Evolutionary conservation across 768 basidiomycete species (phyloP).

Genomic region (Suillus ampliporus): DNA sequence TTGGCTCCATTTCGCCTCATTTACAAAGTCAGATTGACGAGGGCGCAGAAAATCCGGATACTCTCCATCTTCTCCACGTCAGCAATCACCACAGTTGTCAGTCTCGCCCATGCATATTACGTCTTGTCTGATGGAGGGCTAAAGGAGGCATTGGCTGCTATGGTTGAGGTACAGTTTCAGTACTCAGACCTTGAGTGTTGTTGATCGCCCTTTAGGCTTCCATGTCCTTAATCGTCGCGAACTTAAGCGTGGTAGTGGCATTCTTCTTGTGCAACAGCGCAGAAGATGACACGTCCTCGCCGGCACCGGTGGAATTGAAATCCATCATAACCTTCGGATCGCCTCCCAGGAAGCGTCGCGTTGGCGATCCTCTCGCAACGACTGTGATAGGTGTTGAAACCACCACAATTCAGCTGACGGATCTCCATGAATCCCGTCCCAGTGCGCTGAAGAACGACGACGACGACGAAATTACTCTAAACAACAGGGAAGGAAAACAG

Average conservation of each 20-base stretch:
- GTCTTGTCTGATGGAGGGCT: slow-evolving; percentile 20
- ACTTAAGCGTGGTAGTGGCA: neutral
- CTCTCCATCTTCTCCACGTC: slow-evolving; percentile 57
- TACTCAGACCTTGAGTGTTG: neutral
- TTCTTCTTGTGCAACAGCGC: neutral
- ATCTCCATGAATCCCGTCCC: neutral
- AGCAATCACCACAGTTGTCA: slow-evolving; percentile 52
- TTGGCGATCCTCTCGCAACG: neutral
- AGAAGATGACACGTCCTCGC: neutral
- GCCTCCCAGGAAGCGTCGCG: neutral
- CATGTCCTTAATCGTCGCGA: neutral
- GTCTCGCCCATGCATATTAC: slow-evolving; percentile 47
- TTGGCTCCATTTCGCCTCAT: slow-evolving; percentile 52
- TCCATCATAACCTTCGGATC: neutral
- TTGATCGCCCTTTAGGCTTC: neutral
- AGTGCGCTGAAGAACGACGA: neutral
- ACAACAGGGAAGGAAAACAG: neutral
- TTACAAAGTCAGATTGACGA: slow-evolving; percentile 45
- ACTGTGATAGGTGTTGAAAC: neutral
- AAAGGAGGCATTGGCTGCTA: neutral
- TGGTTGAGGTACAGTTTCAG: neutral
- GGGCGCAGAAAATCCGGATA: slow-evolving; percentile 46
- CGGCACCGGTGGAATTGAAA: neutral
- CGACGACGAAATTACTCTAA: neutral
- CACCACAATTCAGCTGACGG: neutral